A percentile compares a stretch with the other conserved stretches of the same genome.
Conservation (phyloP, 2,329 filamentous ascomycete genomes). For the Stachybotrys echinatus region DNA sequence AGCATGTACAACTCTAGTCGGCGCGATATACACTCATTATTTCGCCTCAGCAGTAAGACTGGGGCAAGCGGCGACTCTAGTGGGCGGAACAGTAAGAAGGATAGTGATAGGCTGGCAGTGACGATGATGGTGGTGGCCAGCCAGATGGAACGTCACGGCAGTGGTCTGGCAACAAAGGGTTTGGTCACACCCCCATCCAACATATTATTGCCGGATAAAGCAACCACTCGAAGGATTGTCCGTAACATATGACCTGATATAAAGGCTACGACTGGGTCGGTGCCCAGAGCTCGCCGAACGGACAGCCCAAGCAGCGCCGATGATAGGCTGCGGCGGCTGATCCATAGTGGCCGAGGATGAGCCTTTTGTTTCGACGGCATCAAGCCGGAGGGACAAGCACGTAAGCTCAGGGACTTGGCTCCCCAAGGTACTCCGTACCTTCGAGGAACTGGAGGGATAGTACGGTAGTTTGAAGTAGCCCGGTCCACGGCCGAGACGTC, state of each 20-base stretch:
- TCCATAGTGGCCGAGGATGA: neutral
- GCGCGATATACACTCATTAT: neutral
- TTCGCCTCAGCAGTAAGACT: neutral
- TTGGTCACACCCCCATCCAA: neutral
- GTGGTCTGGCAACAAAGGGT: neutral
- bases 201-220: neutral
- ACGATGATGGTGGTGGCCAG: neutral
- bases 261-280: neutral
- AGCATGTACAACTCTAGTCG: neutral
- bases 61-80: neutral
- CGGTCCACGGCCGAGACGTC: neutral
- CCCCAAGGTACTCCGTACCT: neutral
- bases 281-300: too few relatives aligned
- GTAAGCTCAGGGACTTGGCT: neutral
- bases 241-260: neutral
- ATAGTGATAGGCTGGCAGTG: neutral
- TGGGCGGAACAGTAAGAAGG: neutral
- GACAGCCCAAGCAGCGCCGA: neutral
- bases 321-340: neutral
- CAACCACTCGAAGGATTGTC: neutral
- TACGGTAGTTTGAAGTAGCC: neutral
- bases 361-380: neutral
- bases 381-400: neutral
- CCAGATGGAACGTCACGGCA: neutral
- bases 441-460: neutral